phyloP scores from a whole-genome alignment of 2,329 filamentous ascomycete species.

The Rutstroemia sp. region DNA sequence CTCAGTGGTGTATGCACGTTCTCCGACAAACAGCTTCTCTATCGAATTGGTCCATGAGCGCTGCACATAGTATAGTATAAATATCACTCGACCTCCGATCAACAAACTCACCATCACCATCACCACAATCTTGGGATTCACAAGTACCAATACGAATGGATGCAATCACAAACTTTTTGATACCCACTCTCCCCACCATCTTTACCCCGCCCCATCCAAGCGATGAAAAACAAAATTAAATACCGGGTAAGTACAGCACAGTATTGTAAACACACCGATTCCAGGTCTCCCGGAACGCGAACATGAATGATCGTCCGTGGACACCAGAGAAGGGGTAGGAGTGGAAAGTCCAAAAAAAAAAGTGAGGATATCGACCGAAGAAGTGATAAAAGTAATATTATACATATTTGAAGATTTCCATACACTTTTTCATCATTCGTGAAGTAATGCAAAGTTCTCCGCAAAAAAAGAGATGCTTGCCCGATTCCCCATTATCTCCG shows the following conservation, averaged over 20 bases:
- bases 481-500: slow-evolving; percentile 19
- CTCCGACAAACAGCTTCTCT: no score
- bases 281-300: no score
- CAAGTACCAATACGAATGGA: no score
- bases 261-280: no score
- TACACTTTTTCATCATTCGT: slow-evolving; percentile 5
- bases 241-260: neutral
- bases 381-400: slow-evolving; percentile 5
- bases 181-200: neutral
- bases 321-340: neutral
- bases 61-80: no score
- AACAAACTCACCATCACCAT: no score
- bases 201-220: no score
- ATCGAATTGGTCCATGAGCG: no score
- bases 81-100: no score
- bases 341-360: slow-evolving; percentile 2
- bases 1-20: no score
- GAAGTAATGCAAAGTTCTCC: neutral
- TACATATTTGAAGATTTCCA: slow-evolving; percentile 6
- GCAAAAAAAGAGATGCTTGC: neutral
- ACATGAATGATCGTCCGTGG: neutral
- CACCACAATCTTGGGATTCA: no score
- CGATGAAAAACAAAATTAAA: no score
- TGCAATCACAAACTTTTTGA: neutral
- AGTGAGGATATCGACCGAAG: neutral